Conservation (phyloP, 345 rosid species). For the Dipteronia sinensis region DNA sequence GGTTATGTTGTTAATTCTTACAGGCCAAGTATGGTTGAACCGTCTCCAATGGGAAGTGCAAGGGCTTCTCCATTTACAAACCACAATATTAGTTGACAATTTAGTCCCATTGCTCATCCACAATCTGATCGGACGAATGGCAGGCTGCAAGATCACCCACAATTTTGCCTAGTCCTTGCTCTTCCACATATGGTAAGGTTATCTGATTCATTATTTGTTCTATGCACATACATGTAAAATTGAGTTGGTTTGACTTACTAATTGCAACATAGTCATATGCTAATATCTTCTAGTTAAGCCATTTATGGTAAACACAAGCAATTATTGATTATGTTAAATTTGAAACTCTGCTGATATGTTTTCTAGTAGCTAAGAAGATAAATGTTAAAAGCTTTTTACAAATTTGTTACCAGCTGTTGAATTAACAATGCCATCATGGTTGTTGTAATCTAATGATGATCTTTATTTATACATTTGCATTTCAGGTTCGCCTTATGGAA, state of each 20-base stretch:
- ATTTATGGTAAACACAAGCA: neutral
- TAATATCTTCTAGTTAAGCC: neutral
- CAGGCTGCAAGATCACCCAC: conserved; percentile 9
- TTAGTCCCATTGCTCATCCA: neutral
- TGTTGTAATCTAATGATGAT: neutral
- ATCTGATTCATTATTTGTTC: conserved; percentile 1
- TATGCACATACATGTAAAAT: neutral
- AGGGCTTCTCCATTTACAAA: conserved; percentile 3
- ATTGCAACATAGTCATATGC: neutral
- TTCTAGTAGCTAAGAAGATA: neutral
- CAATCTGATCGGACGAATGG: conserved; percentile 8
- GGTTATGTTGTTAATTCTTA: neutral
- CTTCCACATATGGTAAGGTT: conserved; percentile 16
- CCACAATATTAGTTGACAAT: conserved; percentile 14
- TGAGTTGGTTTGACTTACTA: neutral
- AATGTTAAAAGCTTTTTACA: neutral
- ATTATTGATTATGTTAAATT: neutral
- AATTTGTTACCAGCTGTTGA: neutral
- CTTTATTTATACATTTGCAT: neutral
- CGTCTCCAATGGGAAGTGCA: conserved; percentile 16
- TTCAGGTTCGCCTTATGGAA: conserved; percentile 20
- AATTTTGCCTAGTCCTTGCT: neutral
- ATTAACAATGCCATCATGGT: neutral
- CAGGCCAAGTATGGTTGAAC: conserved; percentile 8
- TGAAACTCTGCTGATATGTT: neutral